Evolutionary conservation across 2,329 filamentous ascomycete genomes (phyloP).

Genomic region (Talaromyces islandicus): DNA sequence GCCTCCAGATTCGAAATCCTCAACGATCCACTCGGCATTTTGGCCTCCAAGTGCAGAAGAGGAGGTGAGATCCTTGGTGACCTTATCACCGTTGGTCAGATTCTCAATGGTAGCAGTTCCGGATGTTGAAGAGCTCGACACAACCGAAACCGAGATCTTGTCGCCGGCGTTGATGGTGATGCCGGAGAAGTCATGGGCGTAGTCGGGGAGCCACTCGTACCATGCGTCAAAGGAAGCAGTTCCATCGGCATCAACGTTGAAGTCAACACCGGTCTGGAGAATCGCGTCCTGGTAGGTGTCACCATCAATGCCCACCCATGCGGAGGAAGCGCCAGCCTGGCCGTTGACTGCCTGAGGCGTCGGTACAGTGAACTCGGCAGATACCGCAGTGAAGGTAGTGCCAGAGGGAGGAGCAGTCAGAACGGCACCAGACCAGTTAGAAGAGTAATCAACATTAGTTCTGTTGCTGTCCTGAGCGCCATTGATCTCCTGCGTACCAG

Average conservation of each 20-base stretch:
- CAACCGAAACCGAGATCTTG: constrained; percentile 35
- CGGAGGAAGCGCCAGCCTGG: constrained; percentile 40
- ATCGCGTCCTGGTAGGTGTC: constrained; percentile 52
- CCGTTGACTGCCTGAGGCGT: constrained; percentile 41
- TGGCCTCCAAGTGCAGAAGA: constrained; percentile 42
- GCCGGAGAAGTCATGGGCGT: constrained; percentile 47
- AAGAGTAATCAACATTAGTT: constrained; percentile 43
- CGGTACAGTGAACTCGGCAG: constrained; percentile 44
- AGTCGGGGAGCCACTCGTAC: constrained; percentile 58
- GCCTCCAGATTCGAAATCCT: constrained; percentile 43
- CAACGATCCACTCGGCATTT: constrained; percentile 61
- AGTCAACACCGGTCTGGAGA: constrained; percentile 54
- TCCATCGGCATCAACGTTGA: constrained; percentile 37
- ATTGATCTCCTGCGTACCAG: not conserved
- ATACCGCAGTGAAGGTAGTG: constrained; percentile 42
- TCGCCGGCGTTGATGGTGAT: constrained; percentile 44
- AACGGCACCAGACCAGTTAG: constrained; percentile 57
- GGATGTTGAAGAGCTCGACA: constrained; percentile 35
- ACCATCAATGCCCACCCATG: constrained; percentile 60
- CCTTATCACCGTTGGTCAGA: constrained; percentile 45
- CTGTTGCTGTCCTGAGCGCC: not conserved
- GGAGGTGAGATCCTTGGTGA: constrained; percentile 45
- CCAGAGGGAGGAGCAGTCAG: constrained; percentile 38
- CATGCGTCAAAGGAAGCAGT: constrained; percentile 48
- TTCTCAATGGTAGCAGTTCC: constrained; percentile 49